These are phyloP conservation scores for Isatis tinctoria DNA, from an alignment of 345 rosid species.

Conservation along the genomic window DNA sequence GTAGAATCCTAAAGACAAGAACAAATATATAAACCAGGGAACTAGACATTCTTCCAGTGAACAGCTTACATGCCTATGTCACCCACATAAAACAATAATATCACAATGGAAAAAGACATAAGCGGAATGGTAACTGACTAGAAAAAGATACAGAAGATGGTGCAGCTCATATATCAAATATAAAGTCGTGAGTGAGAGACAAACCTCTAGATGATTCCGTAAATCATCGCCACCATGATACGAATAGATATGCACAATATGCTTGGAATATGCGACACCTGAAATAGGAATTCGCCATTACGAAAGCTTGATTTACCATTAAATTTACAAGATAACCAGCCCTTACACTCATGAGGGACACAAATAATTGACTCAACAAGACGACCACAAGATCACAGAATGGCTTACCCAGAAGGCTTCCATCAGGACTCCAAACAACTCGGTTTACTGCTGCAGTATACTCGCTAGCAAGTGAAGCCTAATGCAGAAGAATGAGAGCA, in stretches of 20 bases:
- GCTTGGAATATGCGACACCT: slow-evolving; percentile 84
- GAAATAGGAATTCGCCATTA: slow-evolving; percentile 15
- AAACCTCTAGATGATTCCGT: slow-evolving; percentile 54
- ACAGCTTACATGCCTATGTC: not conserved
- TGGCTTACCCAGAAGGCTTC: slow-evolving; percentile 50
- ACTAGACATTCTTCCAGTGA: not conserved
- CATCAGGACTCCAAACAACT: slow-evolving; percentile 66
- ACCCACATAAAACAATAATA: no score
- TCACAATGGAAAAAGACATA: no score
- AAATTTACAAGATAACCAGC: not conserved
- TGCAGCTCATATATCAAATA: slow-evolving; percentile 1
- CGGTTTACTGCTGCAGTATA: slow-evolving; percentile 57
- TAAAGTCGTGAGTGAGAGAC: slow-evolving; percentile 21
- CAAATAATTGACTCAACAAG: not conserved
- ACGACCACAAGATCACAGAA: not conserved
- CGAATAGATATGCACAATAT: slow-evolving; percentile 69
- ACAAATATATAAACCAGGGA: not conserved
- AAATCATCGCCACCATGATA: slow-evolving; percentile 49
- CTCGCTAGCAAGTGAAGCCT: slow-evolving; percentile 58
- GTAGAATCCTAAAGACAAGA: not conserved
- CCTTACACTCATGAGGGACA: not conserved
- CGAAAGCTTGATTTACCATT: not conserved
- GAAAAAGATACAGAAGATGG: not conserved
- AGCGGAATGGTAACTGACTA: slow-evolving; percentile 8
- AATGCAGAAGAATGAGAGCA: slow-evolving; percentile 19